phyloP scores from a whole-genome alignment of 345 rosid genomes.

The Noccaea caerulescens region DNA sequence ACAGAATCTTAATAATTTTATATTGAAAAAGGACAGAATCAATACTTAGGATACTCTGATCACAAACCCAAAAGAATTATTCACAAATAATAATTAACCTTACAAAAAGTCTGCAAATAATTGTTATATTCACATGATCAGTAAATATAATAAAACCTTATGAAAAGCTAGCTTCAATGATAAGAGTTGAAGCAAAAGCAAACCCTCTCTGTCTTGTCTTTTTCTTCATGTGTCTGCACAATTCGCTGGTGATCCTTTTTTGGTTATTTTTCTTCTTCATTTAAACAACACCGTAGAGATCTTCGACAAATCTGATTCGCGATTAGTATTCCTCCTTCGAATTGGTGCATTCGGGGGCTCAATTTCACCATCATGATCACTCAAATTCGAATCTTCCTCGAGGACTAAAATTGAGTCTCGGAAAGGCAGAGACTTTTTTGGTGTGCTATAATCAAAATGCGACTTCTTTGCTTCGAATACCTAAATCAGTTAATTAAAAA shows the following conservation, averaged over 20 bases:
- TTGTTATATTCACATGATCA: conserved; percentile 45
- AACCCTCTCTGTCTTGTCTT: conserved; percentile 26
- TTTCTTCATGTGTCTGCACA: conserved; percentile 29
- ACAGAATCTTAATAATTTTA: background rate
- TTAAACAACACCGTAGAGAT: conserved; percentile 41
- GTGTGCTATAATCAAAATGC: conserved; percentile 45
- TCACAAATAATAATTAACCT: background rate
- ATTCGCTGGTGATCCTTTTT: background rate
- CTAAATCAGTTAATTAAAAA: background rate
- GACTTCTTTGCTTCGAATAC: conserved; percentile 34
- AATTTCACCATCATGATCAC: conserved; percentile 20
- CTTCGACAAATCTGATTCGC: conserved; percentile 29
- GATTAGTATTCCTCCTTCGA: conserved; percentile 11
- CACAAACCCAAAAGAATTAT: conserved; percentile 21
- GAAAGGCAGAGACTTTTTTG: conserved; percentile 29
- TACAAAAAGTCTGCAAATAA: conserved; percentile 29
- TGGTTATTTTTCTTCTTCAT: conserved; percentile 4
- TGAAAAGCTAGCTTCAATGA: conserved; percentile 26
- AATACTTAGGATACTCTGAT: conserved; percentile 42
- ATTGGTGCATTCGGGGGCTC: conserved; percentile 43
- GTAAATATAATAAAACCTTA: conserved; percentile 16
- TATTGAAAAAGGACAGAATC: conserved; percentile 23
- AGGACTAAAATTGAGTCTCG: background rate
- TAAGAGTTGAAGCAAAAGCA: conserved; percentile 25
- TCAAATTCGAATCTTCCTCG: conserved; percentile 18